Base-by-base conservation (phyloP, 2,329 filamentous ascomycete species). In the Neopestalotiopsis sp. region DNA sequence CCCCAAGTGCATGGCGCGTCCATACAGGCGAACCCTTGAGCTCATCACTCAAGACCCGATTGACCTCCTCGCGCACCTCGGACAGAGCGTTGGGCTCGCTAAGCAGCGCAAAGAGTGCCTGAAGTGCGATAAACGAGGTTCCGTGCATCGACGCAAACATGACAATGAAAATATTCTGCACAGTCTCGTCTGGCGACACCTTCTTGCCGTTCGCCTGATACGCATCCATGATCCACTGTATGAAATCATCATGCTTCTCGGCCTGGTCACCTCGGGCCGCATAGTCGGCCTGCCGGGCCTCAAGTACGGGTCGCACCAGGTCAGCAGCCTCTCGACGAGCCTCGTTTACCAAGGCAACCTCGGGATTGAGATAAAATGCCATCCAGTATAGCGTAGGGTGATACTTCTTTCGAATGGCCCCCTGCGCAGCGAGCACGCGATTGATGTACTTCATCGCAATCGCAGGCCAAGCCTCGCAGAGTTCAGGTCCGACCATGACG, bases 361-460 rank as follows among this genome's bases (percentile, higher is more conserved):
- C 73, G 14, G 69, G 70, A 58, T 58, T 71, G n/a, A 71, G 59
- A 63, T 72, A 74, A n/a, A 69, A 71, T 5, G 71, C 70, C n/a
- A 65, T 67, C 73, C 70, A 72, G 58, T 73, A 73, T 3, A 72
- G 65, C 30, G 65, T 45, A 2, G 71, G 67, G 49, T 68, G 68
- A 66, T 73, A 71, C 62, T 66, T 70, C 13, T 69, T 68, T 14
- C 70, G 69, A 28, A 73, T 69, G 40, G 68, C 69, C 14, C 61
- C 61, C 24, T 70, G 72, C 12, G 73, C 71, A 38, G 69, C 68
- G 58, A 73, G 68, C 40, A 68, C 68, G 49, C 61, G 32, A 30
- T 30, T 69, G 62, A 74, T 70, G 40, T 74, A 73, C 34, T 67
- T 66, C 28, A 71, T 69, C 5, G 71, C 65, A 58, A 73, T 70